A percentile compares a stretch with the other conserved stretches of the same genome.
Evolutionary conservation across 345 rosid species (phyloP).

Genomic region (Eucalyptus virginea): DNA sequence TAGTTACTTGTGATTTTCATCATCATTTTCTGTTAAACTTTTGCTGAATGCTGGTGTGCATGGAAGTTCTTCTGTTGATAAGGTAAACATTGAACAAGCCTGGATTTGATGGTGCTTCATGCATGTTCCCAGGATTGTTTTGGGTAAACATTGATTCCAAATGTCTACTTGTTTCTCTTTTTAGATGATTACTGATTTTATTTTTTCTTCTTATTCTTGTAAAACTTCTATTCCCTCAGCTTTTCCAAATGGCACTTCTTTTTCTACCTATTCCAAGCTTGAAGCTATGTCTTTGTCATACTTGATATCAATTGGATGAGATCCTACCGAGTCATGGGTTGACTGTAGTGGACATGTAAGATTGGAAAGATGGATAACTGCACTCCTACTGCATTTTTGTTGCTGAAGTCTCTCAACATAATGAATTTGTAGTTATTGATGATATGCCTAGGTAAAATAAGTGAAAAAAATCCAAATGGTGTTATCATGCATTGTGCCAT

Average conservation of each 20-base stretch:
- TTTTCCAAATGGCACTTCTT: not conserved
- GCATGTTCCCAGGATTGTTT: not conserved
- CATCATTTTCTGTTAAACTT: not conserved
- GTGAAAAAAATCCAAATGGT: not conserved
- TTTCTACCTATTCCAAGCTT: not conserved
- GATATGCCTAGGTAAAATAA: not conserved
- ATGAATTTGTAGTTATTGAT: not conserved
- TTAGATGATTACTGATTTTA: not conserved
- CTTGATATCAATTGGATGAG: not conserved
- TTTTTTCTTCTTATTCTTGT: not conserved
- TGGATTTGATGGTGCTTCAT: not conserved
- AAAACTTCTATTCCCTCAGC: not conserved
- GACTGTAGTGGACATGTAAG: not conserved
- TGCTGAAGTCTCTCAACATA: not conserved
- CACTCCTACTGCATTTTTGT: not conserved
- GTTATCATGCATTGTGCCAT: not conserved
- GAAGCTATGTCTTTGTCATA: not conserved
- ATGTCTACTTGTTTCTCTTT: not conserved
- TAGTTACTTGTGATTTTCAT: not conserved
- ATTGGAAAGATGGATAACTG: not conserved
- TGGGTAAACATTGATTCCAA: not conserved
- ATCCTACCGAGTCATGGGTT: not conserved
- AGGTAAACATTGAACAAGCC: not conserved
- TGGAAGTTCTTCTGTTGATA: not conserved
- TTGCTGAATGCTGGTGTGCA: not conserved